These are phyloP conservation scores for Marchantia polymorpha DNA, from an alignment of 225 moss, liverwort and hornwort species.

Conservation along the genomic window DNA sequence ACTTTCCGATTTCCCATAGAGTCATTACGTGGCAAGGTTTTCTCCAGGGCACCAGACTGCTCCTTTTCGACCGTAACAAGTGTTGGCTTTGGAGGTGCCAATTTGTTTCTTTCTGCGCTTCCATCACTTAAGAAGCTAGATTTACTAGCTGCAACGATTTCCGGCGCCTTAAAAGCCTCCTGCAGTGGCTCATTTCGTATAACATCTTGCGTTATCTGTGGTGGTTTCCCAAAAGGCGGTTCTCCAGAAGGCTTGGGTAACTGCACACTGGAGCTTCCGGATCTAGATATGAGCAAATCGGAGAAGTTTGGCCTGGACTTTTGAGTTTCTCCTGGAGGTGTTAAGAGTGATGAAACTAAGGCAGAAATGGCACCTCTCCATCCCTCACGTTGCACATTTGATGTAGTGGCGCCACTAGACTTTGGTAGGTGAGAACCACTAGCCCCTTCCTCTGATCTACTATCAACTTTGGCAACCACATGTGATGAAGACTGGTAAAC, in stretches of 20 bases:
- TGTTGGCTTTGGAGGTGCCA: too few species aligned
- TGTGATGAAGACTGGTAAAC: background rate
- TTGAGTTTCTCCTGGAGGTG: background rate
- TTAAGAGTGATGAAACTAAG: slow-evolving; percentile 16
- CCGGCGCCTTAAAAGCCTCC: too few species aligned
- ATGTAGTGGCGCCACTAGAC: background rate
- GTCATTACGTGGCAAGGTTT: too few species aligned
- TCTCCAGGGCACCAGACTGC: too few species aligned
- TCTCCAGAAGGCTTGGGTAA: background rate
- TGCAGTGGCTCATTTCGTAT: too few species aligned
- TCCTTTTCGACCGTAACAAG: too few species aligned
- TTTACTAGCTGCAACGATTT: too few species aligned
- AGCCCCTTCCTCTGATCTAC: background rate
- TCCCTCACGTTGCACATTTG: background rate
- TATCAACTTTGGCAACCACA: background rate
- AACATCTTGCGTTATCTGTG: background rate
- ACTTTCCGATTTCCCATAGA: too few species aligned
- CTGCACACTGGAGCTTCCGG: background rate
- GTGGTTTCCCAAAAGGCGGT: background rate
- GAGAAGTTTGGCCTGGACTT: slow-evolving; percentile 7
- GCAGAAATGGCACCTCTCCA: slow-evolving; percentile 17
- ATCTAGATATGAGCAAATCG: background rate
- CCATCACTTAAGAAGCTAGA: too few species aligned
- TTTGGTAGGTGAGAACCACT: background rate
- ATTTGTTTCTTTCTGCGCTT: too few species aligned